These are phyloP conservation scores for Lunularia cruciata DNA, from an alignment of 225 moss, liverwort and hornwort species.

Conservation along the genomic window DNA sequence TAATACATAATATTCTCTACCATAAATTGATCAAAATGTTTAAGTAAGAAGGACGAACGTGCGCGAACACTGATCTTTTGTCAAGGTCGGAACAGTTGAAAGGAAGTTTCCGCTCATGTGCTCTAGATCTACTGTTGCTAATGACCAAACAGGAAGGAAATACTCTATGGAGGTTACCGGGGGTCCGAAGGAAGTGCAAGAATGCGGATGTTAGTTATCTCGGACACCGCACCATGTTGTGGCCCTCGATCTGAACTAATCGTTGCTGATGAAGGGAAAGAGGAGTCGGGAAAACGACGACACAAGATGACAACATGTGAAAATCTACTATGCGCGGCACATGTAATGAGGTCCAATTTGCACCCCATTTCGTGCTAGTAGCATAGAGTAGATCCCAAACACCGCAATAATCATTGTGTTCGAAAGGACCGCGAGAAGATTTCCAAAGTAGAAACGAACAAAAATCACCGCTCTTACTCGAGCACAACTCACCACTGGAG, in stretches of 20 bases:
- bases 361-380: not conserved
- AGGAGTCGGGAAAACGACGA: not conserved
- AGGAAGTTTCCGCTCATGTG: too few species aligned
- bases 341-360: not conserved
- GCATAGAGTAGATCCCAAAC: not conserved
- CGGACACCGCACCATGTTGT: not conserved
- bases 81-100: too few species aligned
- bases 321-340: not conserved
- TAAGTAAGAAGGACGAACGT: too few species aligned
- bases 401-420: not conserved
- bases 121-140: too few species aligned
- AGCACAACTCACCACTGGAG: not conserved
- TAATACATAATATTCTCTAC: too few species aligned
- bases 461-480: not conserved
- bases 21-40: too few species aligned
- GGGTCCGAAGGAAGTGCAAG: not conserved
- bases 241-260: not conserved
- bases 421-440: not conserved
- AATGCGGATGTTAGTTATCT: not conserved
- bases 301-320: not conserved
- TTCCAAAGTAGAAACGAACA: slow-evolving; percentile 2
- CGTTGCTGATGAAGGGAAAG: not conserved
- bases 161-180: too few species aligned
- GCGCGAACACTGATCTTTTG: too few species aligned
- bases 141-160: too few species aligned